Conservation (phyloP, 2,329 filamentous ascomycete species). For the Hypoxylon sp. region DNA sequence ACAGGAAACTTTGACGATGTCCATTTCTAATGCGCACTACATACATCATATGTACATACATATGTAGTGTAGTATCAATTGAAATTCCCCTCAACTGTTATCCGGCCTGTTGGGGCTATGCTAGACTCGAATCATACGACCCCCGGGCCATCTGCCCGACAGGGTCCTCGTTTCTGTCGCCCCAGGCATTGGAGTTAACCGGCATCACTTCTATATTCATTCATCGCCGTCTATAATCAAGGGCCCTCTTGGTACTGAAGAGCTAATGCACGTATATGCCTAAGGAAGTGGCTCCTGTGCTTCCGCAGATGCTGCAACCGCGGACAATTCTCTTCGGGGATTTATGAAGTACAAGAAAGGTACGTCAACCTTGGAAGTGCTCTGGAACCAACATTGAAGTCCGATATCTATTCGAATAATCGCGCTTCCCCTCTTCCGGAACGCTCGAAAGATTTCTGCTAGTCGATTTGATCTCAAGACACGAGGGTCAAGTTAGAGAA, state of each 20-base stretch:
- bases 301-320: conserved; percentile 55
- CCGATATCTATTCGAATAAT: too few species aligned
- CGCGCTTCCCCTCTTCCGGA: too few species aligned
- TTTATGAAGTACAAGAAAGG: too few species aligned
- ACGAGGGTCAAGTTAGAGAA: too few species aligned
- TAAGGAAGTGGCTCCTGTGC: conserved; percentile 59
- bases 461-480: too few species aligned
- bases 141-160: background rate
- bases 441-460: too few species aligned
- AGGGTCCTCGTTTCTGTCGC: background rate
- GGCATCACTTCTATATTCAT: background rate
- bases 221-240: background rate
- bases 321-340: too few species aligned
- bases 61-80: background rate
- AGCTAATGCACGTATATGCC: conserved; percentile 61
- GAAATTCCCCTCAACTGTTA: background rate
- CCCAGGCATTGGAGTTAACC: background rate
- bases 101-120: background rate
- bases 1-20: background rate
- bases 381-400: too few species aligned
- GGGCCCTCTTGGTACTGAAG: background rate
- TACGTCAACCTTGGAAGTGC: too few species aligned
- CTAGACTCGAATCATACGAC: background rate
- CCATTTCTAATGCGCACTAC: too few species aligned
- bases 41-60: too few species aligned